Conservation (phyloP, 2,329 filamentous ascomycete species). For the Pseudophaeomoniella oleicola region DNA sequence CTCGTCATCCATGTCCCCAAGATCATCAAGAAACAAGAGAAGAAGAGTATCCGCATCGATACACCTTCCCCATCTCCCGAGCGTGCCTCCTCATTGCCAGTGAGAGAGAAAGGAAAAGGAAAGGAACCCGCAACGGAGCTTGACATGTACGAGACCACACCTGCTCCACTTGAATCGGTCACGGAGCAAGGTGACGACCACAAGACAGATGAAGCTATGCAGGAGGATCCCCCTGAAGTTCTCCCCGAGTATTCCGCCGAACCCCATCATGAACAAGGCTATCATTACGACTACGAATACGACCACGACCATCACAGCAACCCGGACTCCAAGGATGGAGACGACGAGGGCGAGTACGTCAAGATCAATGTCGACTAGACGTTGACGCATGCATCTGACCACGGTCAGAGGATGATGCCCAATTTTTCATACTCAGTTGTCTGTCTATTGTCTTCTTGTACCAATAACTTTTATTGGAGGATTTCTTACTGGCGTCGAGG, state of each 20-base stretch:
- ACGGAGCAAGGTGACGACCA: conserved; percentile 14
- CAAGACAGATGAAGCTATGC: conserved; percentile 8
- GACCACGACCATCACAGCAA: conserved; percentile 9
- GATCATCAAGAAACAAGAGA: conserved; percentile 38
- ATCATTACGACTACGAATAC: conserved; percentile 3
- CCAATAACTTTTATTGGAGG: too few species aligned
- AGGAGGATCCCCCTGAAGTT: conserved; percentile 10
- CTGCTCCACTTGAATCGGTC: conserved; percentile 6
- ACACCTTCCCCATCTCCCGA: background rate
- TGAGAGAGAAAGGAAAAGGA: conserved; percentile 24
- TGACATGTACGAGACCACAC: conserved; percentile 7
- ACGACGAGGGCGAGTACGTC: conserved; percentile 31
- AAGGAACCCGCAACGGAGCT: conserved; percentile 38
- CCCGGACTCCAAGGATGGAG: conserved; percentile 8
- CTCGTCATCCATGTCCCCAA: conserved; percentile 66
- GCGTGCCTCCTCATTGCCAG: conserved; percentile 4
- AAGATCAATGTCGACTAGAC: conserved; percentile 46
- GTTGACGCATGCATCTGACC: too few species aligned
- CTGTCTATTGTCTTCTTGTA: too few species aligned
- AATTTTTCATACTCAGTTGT: too few species aligned
- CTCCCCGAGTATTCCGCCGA: conserved; percentile 12
- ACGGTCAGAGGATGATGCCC: too few species aligned
- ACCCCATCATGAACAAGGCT: conserved; percentile 7
- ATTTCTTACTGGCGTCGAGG: too few species aligned
- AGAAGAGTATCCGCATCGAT: conserved; percentile 31